Conservation (phyloP, 495 filamentous ascomycete genomes). For the Aspergillus saccharolyticus region DNA sequence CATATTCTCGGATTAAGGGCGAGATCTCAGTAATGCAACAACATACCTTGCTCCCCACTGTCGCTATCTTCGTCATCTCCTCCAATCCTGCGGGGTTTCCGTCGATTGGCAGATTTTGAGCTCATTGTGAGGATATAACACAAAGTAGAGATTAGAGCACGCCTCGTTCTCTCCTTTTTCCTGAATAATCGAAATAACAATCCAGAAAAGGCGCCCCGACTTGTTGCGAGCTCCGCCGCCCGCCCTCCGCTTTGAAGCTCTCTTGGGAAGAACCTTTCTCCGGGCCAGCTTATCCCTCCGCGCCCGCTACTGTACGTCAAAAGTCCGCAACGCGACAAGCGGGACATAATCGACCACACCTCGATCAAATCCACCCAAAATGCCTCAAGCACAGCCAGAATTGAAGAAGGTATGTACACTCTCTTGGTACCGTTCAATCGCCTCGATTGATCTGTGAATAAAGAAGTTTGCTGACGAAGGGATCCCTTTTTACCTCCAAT, state of each 20-base stretch:
- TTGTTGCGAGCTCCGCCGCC: conserved; percentile 4
- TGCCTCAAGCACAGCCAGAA: conserved; percentile 98
- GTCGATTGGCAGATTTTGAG: conserved; percentile 60
- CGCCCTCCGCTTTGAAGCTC: conserved; percentile 14
- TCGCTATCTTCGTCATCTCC: conserved; percentile 60
- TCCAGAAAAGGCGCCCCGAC: no score
- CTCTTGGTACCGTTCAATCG: not conserved
- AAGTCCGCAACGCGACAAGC: conserved; percentile 21
- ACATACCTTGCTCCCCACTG: conserved; percentile 31
- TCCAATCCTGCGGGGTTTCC: conserved; percentile 70
- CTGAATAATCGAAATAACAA: not conserved
- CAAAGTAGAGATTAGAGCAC: no score
- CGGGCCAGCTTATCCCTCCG: conserved; percentile 25
- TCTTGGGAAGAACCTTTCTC: conserved; percentile 33
- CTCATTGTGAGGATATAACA: conserved; percentile 43
- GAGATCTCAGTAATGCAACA: not conserved
- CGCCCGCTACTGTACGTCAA: conserved; percentile 24
- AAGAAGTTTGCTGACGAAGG: conserved; percentile 15
- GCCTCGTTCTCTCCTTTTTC: not conserved
- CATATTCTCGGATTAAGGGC: not conserved
- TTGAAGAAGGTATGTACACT: conserved; percentile 76
- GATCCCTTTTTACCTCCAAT: not conserved
- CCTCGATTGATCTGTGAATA: not conserved
- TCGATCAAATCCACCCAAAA: conserved; percentile 45
- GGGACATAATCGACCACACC: not conserved